Base-by-base conservation (phyloP, 2,329 filamentous ascomycete genomes). In the Tricladium varicosporioides region DNA sequence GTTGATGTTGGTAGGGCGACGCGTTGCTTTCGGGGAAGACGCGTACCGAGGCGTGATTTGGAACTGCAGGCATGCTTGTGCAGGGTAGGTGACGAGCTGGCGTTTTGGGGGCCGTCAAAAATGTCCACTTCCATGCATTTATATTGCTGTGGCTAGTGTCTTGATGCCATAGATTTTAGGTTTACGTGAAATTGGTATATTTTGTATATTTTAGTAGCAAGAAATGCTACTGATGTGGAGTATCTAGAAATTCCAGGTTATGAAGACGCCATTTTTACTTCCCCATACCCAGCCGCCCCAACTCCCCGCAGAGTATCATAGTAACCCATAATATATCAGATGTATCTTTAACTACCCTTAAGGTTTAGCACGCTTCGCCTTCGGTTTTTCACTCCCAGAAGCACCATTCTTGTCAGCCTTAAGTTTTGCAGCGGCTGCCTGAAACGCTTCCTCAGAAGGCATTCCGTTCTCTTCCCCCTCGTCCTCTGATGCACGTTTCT, bases 381-480 rank as follows among this genome's bases (percentile, higher is more conserved):
- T 67, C 18, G 58, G 54, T 33, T 22, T 43, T n/a, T 16, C 11
- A 5, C 57, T 52, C n/a, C 49, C 59, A 9, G 55, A 54, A 48
- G 16, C 52, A 19, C 27, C 51, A 1, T 49, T 54, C 42, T 60
- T 62, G 5, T 40, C 51, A 43, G 45, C 63, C 54, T 66, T 69
- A 57, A 84, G 70, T 61, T 74, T 78, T 10, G 78, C 75, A 1
- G 81, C 81, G 5, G 82, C 80, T 5, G 78, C 80, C 58, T 84
- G 79, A 56, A 86, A 86, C 0, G 79, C 82, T 64, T 84, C 82
- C 61, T 87, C 84, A 0, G 80, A 80, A 1, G 82, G 80, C 67
- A 83, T 80, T 2, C 70, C 74, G 65, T 86, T 86, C 13, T 80
- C 79, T 59, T 89, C 86, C 64, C 91, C 87, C 0, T 82, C 77